phyloP scores from a whole-genome alignment of 805 yeast species.

The Komagataella ulmi region DNA sequence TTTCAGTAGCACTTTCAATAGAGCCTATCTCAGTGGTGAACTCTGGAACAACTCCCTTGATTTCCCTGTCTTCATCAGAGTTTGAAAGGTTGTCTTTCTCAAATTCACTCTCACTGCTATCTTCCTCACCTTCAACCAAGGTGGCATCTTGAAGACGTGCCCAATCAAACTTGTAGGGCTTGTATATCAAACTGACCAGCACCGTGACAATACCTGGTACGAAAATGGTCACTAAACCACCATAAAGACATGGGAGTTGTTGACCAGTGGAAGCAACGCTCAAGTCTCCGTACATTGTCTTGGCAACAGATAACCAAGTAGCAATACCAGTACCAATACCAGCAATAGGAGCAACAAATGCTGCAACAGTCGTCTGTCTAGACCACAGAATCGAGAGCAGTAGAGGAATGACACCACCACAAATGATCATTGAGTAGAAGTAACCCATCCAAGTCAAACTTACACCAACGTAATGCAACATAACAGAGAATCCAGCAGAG shows the following conservation, averaged over 20 bases:
- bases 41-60: neutral
- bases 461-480: conserved; percentile 21
- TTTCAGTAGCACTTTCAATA: neutral
- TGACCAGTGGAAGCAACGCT: conserved; percentile 15
- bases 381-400: conserved; percentile 20
- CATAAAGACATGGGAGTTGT: conserved; percentile 21
- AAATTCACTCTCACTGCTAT: conserved; percentile 1
- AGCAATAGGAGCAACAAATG: conserved; percentile 17
- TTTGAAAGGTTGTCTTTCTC: neutral
- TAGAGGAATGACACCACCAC: conserved; percentile 24
- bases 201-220: conserved; percentile 19
- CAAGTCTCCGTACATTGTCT: conserved; percentile 15
- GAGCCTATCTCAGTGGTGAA: neutral
- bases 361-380: conserved; percentile 14
- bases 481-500: conserved; percentile 24
- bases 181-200: conserved; percentile 13
- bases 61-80: neutral
- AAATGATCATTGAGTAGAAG: conserved; percentile 21
- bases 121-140: conserved; percentile 4
- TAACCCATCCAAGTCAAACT: conserved; percentile 24
- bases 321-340: conserved; percentile 18
- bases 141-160: conserved; percentile 9
- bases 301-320: conserved; percentile 20
- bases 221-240: conserved; percentile 19
- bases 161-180: conserved; percentile 20